Evolutionary conservation across 441 rosid genomes (phyloP).

Genomic region (Omphalea diandra): DNA sequence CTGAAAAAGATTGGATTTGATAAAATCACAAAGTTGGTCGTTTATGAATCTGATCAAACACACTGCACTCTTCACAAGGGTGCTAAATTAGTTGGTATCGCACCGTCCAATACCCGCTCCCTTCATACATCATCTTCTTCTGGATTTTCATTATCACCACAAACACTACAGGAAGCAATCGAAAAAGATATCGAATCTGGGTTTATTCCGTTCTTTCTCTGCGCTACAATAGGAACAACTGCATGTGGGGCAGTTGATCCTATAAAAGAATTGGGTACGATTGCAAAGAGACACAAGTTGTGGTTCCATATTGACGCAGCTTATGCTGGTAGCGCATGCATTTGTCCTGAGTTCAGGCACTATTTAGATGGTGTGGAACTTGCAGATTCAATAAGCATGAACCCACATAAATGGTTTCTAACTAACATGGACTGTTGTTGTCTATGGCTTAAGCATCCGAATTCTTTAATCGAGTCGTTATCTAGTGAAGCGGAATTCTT

Average conservation of each 20-base stretch:
- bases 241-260: constrained; percentile 36
- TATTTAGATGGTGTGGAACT: constrained; percentile 29
- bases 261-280: constrained; percentile 20
- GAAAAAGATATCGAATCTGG: constrained; percentile 20
- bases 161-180: not conserved
- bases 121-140: constrained; percentile 19
- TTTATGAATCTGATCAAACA: constrained; percentile 40
- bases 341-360: constrained; percentile 38
- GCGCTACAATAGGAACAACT: constrained; percentile 38
- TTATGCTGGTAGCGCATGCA: constrained; percentile 27
- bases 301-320: constrained; percentile 42
- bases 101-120: constrained; percentile 17
- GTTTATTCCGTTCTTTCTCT: constrained; percentile 28
- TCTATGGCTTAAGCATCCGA: constrained; percentile 31
- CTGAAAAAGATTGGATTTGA: constrained; percentile 18
- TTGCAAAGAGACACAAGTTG: constrained; percentile 21
- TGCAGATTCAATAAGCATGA: constrained; percentile 35
- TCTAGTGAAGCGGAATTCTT: constrained; percentile 21
- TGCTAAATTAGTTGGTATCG: constrained; percentile 28
- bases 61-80: constrained; percentile 34
- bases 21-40: constrained; percentile 27
- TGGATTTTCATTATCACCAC: constrained; percentile 23
- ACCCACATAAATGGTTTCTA: constrained; percentile 37
- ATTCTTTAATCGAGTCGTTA: constrained; percentile 16
- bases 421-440: constrained; percentile 38